phyloP scores from a whole-genome alignment of 1,284 basidiomycete species.

The Melanopsichium pennsylvanicum region DNA sequence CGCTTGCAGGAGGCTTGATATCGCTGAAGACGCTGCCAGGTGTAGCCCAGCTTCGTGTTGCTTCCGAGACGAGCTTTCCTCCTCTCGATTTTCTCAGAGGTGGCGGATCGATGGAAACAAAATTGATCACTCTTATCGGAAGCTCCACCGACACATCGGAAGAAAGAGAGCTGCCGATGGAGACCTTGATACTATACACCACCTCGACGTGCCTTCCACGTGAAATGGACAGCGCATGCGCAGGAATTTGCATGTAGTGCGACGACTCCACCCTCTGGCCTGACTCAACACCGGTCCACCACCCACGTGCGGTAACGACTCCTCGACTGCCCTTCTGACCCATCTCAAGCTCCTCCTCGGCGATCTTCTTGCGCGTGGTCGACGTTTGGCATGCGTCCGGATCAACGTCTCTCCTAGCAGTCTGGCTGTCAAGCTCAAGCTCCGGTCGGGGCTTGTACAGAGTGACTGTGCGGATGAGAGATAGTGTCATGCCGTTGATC shows the following conservation, averaged over 20 bases:
- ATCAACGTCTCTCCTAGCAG: slow-evolving; percentile 39
- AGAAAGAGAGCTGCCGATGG: slow-evolving; percentile 74
- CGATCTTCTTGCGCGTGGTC: slow-evolving; percentile 58
- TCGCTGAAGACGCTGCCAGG: slow-evolving; percentile 5
- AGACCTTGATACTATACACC: slow-evolving; percentile 77
- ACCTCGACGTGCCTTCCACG: slow-evolving; percentile 82
- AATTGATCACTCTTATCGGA: slow-evolving; percentile 79
- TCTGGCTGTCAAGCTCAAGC: slow-evolving; percentile 64
- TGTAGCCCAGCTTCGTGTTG: slow-evolving; percentile 19
- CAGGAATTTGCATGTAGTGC: slow-evolving; percentile 66
- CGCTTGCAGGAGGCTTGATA: slow-evolving; percentile 13
- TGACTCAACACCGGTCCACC: slow-evolving; percentile 62
- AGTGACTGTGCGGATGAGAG: slow-evolving; percentile 77
- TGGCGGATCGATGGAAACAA: slow-evolving; percentile 81
- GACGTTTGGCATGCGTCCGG: slow-evolving; percentile 58
- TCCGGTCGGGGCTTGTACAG: slow-evolving; percentile 73
- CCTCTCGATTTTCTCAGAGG: slow-evolving; percentile 65
- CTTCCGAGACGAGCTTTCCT: slow-evolving; percentile 7
- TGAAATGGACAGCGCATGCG: slow-evolving; percentile 78
- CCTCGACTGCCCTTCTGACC: slow-evolving; percentile 59
- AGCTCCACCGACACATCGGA: slow-evolving; percentile 75
- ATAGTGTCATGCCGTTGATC: slow-evolving; percentile 73
- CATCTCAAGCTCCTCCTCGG: slow-evolving; percentile 57
- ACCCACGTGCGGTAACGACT: slow-evolving; percentile 54
- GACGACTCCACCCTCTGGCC: slow-evolving; percentile 53